Base-by-base conservation (phyloP, 1,139 yeast species). In the Lodderomyces margitis region DNA sequence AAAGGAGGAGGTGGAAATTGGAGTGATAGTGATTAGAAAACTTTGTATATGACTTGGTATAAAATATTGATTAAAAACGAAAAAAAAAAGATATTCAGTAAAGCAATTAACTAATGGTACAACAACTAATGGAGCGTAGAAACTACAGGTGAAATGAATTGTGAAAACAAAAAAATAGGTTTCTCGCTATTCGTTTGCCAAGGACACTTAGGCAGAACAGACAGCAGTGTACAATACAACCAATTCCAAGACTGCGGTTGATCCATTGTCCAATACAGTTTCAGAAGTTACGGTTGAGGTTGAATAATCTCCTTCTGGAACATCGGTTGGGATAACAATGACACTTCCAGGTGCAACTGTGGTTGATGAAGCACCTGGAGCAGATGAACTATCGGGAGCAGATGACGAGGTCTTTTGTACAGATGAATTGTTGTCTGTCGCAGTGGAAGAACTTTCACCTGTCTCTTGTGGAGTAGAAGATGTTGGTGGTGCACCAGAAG, bases 231-330 rank as follows among this genome's bases (percentile, higher is more conserved):
- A 56, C 48, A 65, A 61, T 8, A 66, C 60, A 21, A 62, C 61
- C 45, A 59, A 62, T 41, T 67, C 64, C 21, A 65, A 47, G 10
- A 62, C 65, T 19, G 60, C 65, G 7, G 69, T 50, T 12, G 58
- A 38, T 14, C 71, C 72, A 40, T 56, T 50, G 16, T 50, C 56
- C 8, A 50, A 52, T 6, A 54, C 49, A 17, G 66, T 61, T 20
- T 52, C 45, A 19, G 63, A 55, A 24, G 59, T 51, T 23, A 39
- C 41, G 23, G 62, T 54, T 3, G 61, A 50, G 11, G 68, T 61
- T 9, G 58, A 51, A 43, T 62, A 62, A 15, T 48, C 48, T 36
- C 62, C 67, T 2, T 52, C 46, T 10, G 66, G 64, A 30, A 56
- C 46, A 4, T 47, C 36, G 15, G 45, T 36, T 25, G 56, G 36